phyloP scores from a whole-genome alignment of 495 filamentous ascomycete species.

The Lasiosphaeriaceae sp. region DNA sequence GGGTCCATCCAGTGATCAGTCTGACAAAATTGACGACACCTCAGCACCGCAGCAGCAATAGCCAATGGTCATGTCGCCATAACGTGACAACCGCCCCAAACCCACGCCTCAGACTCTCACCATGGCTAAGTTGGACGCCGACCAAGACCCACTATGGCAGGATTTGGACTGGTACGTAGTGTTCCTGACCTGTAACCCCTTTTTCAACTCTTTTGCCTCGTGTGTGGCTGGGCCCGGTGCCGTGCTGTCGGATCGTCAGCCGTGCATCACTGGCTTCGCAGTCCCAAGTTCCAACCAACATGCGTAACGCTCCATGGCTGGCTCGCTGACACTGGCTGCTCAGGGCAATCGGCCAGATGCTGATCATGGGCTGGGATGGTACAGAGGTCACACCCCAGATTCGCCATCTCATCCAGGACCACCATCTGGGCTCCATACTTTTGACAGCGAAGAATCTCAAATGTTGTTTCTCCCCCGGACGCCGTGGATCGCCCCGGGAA shows the following conservation, averaged over 20 bases:
- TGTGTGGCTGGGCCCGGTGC: slow-evolving; percentile 8
- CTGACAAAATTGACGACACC: background rate
- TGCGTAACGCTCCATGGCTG: background rate
- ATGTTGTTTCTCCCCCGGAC: slow-evolving; percentile 49
- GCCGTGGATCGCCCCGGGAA: background rate
- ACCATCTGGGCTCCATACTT: slow-evolving; percentile 72
- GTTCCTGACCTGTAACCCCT: slow-evolving; percentile 2
- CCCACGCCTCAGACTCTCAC: slow-evolving; percentile 8
- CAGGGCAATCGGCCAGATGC: slow-evolving; percentile 78
- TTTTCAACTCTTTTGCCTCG: background rate
- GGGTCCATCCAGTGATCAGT: background rate
- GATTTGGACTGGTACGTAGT: slow-evolving; percentile 59
- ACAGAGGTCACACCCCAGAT: slow-evolving; percentile 84
- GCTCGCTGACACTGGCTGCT: slow-evolving; percentile 2
- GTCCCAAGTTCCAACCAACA: background rate
- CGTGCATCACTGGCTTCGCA: background rate
- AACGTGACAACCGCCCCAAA: slow-evolving; percentile 17
- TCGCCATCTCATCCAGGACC: slow-evolving; percentile 75
- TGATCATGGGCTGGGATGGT: slow-evolving; percentile 95
- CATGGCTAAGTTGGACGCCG: slow-evolving; percentile 44
- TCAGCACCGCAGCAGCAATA: slow-evolving; percentile 1
- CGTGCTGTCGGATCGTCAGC: background rate
- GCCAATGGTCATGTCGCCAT: slow-evolving; percentile 13
- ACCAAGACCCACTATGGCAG: slow-evolving; percentile 66
- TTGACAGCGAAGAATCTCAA: slow-evolving; percentile 88